Conservation (phyloP, 2,329 filamentous ascomycete genomes). For the Sporothrix humicola region DNA sequence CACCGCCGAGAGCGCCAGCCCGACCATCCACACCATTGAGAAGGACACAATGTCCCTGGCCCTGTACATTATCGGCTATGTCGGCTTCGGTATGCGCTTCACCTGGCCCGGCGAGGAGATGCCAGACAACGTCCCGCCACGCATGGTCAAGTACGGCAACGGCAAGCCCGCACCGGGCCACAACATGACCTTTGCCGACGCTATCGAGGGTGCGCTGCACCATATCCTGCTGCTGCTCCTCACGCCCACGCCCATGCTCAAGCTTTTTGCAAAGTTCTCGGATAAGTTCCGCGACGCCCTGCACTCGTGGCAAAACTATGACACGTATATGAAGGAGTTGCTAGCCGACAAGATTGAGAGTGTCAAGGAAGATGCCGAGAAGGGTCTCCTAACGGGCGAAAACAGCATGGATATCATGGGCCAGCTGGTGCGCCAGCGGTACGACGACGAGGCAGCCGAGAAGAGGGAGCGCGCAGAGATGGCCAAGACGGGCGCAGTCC, state of each 20-base stretch:
- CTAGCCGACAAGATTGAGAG: slow-evolving; percentile 64
- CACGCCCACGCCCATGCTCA: slow-evolving; percentile 62
- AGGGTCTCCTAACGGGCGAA: slow-evolving; percentile 54
- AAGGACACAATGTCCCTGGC: slow-evolving; percentile 68
- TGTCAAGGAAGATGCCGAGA: slow-evolving; percentile 39
- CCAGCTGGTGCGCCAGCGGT: slow-evolving; percentile 54
- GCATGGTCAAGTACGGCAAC: slow-evolving; percentile 56
- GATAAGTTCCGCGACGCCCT: slow-evolving; percentile 58
- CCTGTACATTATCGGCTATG: slow-evolving; percentile 65
- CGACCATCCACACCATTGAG: slow-evolving; percentile 62
- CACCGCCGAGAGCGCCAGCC: slow-evolving; percentile 43
- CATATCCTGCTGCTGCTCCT: slow-evolving; percentile 67
- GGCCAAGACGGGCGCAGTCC: slow-evolving; percentile 31
- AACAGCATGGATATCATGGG: slow-evolving; percentile 59
- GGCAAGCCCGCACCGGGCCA: slow-evolving; percentile 58
- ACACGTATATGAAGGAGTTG: slow-evolving; percentile 72
- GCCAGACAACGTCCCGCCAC: slow-evolving; percentile 51
- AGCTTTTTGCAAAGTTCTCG: slow-evolving; percentile 55
- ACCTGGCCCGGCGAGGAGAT: slow-evolving; percentile 67
- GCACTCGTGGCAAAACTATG: slow-evolving; percentile 66
- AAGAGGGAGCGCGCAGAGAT: background rate
- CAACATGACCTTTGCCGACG: slow-evolving; percentile 68
- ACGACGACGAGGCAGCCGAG: slow-evolving; percentile 42
- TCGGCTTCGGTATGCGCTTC: slow-evolving; percentile 71
- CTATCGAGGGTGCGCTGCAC: slow-evolving; percentile 66